Evolutionary conservation across 805 yeast species (phyloP).

Genomic region (Yarrowia sp.): DNA sequence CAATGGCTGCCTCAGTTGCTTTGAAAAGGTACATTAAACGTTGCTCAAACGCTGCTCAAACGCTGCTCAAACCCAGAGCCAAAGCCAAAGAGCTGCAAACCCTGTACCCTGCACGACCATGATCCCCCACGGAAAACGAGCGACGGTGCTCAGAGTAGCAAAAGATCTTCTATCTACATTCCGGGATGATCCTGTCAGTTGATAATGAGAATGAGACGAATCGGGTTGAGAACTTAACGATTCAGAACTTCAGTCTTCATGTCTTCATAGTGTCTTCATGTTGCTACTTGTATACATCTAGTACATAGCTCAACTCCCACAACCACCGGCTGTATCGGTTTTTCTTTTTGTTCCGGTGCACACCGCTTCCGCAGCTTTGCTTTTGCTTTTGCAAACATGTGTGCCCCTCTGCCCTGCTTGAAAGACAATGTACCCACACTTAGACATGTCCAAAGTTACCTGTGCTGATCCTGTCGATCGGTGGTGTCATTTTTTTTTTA

Average conservation of each 20-base stretch:
- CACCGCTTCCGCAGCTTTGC: background rate
- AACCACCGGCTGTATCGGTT: no score
- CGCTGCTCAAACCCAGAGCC: background rate
- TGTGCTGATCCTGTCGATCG: slow-evolving; percentile 8
- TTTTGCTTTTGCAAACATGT: background rate
- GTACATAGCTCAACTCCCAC: no score
- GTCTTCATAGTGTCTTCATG: no score
- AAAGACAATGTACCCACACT: background rate
- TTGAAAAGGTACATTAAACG: background rate
- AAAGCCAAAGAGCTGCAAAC: background rate
- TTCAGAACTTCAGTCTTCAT: no score
- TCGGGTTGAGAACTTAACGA: no score
- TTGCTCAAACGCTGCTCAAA: background rate
- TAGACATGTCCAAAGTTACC: background rate
- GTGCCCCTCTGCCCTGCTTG: slow-evolving; percentile 21
- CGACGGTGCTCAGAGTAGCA: background rate
- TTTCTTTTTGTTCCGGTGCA: no score
- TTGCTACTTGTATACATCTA: no score
- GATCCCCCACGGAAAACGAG: background rate
- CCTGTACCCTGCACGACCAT: background rate
- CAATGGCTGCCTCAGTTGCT: background rate
- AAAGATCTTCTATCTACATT: background rate
- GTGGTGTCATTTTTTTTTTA: background rate
- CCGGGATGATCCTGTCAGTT: background rate
- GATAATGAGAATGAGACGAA: no score